Base-by-base conservation (phyloP, 2,329 filamentous ascomycete species). In the Aspergillus versicolor region DNA sequence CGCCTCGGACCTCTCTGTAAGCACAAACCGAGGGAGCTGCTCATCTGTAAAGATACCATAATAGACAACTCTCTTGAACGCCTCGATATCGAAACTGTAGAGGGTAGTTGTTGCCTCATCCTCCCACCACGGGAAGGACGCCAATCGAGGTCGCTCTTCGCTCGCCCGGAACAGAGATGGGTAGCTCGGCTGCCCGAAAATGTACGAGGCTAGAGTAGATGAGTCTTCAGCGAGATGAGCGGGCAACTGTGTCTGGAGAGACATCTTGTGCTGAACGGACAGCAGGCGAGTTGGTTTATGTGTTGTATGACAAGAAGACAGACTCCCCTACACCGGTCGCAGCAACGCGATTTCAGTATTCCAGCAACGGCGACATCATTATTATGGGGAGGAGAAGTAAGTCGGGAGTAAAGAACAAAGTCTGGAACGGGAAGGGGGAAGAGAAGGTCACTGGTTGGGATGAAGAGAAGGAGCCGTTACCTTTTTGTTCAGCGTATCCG, bases 91-190 rank as follows among this genome's bases (percentile, higher is more conserved):
- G 47, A 75, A 76, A 4, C 70, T 70, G 72, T 71, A 74, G 22
- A 77, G 66, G 6, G 74, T 65, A 2, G 72, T 70, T 0, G 64
- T 67, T 1, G 73, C 72, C 52, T 76, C 74, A 45, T 75, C 73
- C 52, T 76, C 75, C 74, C 74, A 77, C 73, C 73, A 77, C 48
- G 69, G 69, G 56, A 73, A 76, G 2, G 65, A 43, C 3, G 69
- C 57, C 52, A 74, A 73, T 5, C 59, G 65, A n/a, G 73, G 73
- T 4, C 70, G 56, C 56, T 75, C 73, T 2, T 63, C 47, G 32
- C 59, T 55, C 12, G 65, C 42, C 38, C 63, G 66, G 62, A 75
- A 75, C 9, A 74, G 52, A 27, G 66, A 65, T 45, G 63, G 67
- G 54, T 71, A 71, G 32, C 46, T 57, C 3, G 65, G 63, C 40